Base-by-base conservation (phyloP, 202 grass and related monocot genomes). In the Musa balbisiana region DNA sequence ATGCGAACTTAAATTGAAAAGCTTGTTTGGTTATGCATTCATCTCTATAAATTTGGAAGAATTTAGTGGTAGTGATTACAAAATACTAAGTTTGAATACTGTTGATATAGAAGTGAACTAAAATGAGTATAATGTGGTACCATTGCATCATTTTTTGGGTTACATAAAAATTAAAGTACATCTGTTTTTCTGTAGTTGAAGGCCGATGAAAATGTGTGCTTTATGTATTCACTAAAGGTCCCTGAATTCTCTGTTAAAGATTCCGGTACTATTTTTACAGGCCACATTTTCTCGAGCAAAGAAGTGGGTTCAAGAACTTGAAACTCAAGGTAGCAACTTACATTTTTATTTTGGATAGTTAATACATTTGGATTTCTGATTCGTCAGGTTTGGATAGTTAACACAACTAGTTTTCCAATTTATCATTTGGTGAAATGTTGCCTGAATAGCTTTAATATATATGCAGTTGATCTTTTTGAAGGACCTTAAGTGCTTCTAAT, bases 231-330 rank as follows among this genome's bases (percentile, higher is more conserved):
- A n/a, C 58, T 21, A n/a, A 9, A 8, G 33, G 33, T 43, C 33
- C 33, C 8, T 43, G 5, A 43, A 43, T 43, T 43, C 33, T 43
- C 33, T 6, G 33, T 6, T 43, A 43, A n/a, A 62, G 17, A 62
- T 52, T 22, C 16, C 8, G 51, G 26, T 16, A 52, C 25, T 3
- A 52, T 15, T 65, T 64, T 65, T 77, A 33, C 49, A 77, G 75
- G 43, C 75, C 24, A 52, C 75, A 27, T 77, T 65, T 60, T 23
- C 20, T 24, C 75, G 49, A 77, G 75, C 75, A 52, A 65, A 66
- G 60, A 77, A 66, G 60, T 77, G 75, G 75, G 75, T 77, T 77
- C 59, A 77, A 65, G 75, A 77, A 66, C 75, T 77, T 66, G 60
- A 77, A 25, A 62, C 13, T 52, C 58, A 65, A 77, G 75, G 75